Percentiles rank a stretch among this genome's conserved stretches.
Conservation (phyloP, 176 grass and related monocot genomes). For the Guadua angustifolia region DNA sequence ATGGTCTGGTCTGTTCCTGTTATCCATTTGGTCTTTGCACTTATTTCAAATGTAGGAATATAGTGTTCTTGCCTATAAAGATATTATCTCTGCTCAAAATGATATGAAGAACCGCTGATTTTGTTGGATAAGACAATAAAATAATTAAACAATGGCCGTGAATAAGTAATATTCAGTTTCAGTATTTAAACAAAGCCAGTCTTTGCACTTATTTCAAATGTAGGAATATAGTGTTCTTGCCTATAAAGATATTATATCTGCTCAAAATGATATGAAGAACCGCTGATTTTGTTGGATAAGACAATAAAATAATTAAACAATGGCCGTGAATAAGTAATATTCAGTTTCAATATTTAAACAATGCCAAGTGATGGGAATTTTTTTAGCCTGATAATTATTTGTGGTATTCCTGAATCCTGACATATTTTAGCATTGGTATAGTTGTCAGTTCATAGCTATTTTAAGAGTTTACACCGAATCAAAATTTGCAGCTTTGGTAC, state of each 20-base stretch:
- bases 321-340: neutral
- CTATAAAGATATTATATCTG: constrained; percentile 5
- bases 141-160: neutral
- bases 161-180: neutral
- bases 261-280: neutral
- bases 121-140: neutral
- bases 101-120: neutral
- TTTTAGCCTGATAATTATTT: neutral
- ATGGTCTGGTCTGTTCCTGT: neutral
- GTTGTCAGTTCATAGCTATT: neutral
- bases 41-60: neutral
- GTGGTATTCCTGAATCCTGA: neutral
- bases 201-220: neutral
- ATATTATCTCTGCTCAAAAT: neutral
- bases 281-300: neutral
- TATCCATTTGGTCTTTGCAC: neutral
- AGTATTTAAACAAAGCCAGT: neutral
- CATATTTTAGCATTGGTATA: neutral
- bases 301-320: neutral
- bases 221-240: neutral
- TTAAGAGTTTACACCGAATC: neutral
- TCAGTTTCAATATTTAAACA: neutral
- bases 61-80: neutral
- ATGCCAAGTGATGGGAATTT: neutral
- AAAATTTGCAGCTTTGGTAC: constrained; percentile 10